Evolutionary conservation across 345 rosid species (phyloP).

Genomic region (Trapa bicornis): DNA sequence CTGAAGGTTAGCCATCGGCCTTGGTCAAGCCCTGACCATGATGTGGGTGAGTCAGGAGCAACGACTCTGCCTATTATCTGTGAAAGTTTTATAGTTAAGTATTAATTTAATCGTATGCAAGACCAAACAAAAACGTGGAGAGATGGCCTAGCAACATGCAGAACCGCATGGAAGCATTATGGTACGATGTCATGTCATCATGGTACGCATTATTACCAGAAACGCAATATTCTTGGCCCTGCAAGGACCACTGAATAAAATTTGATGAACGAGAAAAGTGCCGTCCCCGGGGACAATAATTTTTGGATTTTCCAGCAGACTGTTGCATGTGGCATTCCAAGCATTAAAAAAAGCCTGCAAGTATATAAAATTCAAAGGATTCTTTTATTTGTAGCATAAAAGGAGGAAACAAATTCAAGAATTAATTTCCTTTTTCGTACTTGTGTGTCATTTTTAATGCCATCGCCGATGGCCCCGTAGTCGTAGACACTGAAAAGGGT

Average conservation of each 20-base stretch:
- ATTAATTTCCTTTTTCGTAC: constrained; percentile 1
- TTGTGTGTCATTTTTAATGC: constrained; percentile 12
- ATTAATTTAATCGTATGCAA: not conserved
- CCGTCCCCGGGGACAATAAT: constrained; percentile 14
- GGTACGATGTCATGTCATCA: too few species aligned
- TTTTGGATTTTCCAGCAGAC: not conserved
- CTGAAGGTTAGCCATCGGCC: constrained; percentile 20
- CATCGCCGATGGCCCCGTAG: constrained; percentile 23
- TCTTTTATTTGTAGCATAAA: not conserved
- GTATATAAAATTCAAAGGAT: not conserved
- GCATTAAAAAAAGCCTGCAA: constrained; percentile 26
- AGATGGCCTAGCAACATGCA: too few species aligned
- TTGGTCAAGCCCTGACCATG: constrained; percentile 17
- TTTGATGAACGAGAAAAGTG: constrained; percentile 21
- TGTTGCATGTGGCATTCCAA: constrained; percentile 22
- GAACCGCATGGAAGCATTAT: too few species aligned
- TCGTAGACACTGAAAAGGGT: constrained; percentile 13
- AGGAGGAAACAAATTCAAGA: not conserved
- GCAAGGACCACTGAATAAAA: constrained; percentile 22
- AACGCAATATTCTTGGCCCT: constrained; percentile 15
- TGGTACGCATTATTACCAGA: constrained; percentile 10
- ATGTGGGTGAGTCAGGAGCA: constrained; percentile 19
- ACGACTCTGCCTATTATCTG: constrained; percentile 21
- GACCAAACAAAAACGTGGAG: not conserved
- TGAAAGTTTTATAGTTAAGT: not conserved